phyloP scores from a whole-genome alignment of 148 eudicot species.

The Spergularia marina region DNA sequence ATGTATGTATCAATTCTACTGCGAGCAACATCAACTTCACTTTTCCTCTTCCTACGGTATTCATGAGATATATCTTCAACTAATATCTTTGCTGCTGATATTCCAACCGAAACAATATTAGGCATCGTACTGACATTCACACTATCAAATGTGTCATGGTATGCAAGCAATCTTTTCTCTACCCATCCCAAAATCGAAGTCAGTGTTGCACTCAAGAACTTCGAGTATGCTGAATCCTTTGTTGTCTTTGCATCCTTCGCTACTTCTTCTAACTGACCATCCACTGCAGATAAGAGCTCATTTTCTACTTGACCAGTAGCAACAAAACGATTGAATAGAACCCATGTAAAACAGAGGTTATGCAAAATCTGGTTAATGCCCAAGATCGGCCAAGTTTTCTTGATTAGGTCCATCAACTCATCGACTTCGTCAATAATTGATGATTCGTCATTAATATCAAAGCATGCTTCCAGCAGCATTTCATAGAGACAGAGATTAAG shows the following conservation, averaged over 20 bases:
- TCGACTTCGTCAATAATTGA: slow-evolving; percentile 83
- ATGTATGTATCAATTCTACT: slow-evolving; percentile 94
- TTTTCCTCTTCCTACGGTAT: slow-evolving; percentile 84
- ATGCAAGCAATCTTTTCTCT: slow-evolving; percentile 94
- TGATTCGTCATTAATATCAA: slow-evolving; percentile 71
- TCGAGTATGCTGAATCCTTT: slow-evolving; percentile 78
- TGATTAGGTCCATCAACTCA: slow-evolving; percentile 89
- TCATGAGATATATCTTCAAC: slow-evolving; percentile 98
- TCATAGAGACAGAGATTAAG: slow-evolving; percentile 87
- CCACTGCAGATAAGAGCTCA: slow-evolving; percentile 83
- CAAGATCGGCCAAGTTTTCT: slow-evolving; percentile 87
- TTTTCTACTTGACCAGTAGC: slow-evolving; percentile 83
- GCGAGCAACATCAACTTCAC: slow-evolving; percentile 90
- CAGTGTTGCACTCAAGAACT: slow-evolving; percentile 75
- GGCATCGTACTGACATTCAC: slow-evolving; percentile 83
- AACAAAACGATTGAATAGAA: slow-evolving; percentile 84
- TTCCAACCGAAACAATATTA: slow-evolving; percentile 77
- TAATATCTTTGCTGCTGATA: slow-evolving; percentile 78
- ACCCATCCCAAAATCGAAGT: slow-evolving; percentile 95
- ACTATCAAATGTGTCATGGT: slow-evolving; percentile 89
- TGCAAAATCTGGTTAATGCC: slow-evolving; percentile 88
- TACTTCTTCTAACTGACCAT: slow-evolving; percentile 84
- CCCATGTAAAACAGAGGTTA: slow-evolving; percentile 91
- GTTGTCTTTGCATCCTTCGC: slow-evolving; percentile 89
- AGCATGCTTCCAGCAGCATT: slow-evolving; percentile 76